A percentile compares a stretch with the other conserved stretches of the same genome.
Evolutionary conservation across 495 filamentous ascomycete species (phyloP).

Genomic region (Podospora fimiseda): DNA sequence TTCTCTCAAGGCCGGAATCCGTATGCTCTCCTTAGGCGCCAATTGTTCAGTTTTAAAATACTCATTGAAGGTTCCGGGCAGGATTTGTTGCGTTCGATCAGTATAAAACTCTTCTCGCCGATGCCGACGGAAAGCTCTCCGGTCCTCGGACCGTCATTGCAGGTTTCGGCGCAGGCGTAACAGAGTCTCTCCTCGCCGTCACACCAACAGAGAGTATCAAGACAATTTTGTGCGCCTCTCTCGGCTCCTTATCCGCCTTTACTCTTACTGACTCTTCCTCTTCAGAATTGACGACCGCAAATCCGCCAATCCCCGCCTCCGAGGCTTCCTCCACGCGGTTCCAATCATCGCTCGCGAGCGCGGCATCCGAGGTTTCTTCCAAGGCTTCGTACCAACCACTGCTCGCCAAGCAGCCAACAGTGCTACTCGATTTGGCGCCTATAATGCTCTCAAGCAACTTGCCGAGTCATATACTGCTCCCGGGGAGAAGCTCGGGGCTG

Average conservation of each 20-base stretch:
- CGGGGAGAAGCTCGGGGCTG: constrained; percentile 87
- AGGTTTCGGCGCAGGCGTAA: constrained; percentile 90
- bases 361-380: constrained; percentile 87
- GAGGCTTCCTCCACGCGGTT: constrained; percentile 86
- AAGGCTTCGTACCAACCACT: constrained; percentile 92
- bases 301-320: constrained; percentile 74
- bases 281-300: constrained; percentile 90
- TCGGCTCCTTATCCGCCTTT: background rate
- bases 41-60: too few species aligned
- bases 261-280: background rate
- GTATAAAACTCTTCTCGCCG: constrained; percentile 75
- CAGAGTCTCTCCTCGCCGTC: constrained; percentile 86
- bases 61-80: too few species aligned
- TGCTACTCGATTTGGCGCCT: constrained; percentile 80
- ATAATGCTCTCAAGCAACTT: constrained; percentile 82
- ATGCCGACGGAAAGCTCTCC: constrained; percentile 81
- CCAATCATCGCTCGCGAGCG: constrained; percentile 80
- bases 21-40: constrained; percentile 46
- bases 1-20: constrained; percentile 89
- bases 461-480: constrained; percentile 89
- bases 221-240: constrained; percentile 64
- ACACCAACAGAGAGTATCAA: constrained; percentile 98
- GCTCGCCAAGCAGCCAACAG: constrained; percentile 92
- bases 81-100: constrained; percentile 95
- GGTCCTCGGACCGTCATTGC: constrained; percentile 87